phyloP scores from a whole-genome alignment of 805 yeast genomes.

The Zygosaccharomyces rouxii region DNA sequence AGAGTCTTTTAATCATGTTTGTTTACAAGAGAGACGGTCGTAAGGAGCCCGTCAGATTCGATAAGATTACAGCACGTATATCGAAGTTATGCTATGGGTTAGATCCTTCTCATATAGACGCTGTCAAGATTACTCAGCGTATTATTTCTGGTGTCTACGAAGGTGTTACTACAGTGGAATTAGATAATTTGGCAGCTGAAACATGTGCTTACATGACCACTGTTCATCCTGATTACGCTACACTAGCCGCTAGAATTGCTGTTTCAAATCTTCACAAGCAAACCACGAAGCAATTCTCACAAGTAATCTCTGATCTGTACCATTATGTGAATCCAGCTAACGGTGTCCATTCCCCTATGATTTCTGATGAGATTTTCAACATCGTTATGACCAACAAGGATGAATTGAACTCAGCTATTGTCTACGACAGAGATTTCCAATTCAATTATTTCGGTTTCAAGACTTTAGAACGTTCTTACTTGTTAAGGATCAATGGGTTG shows the following conservation, averaged over 20 bases:
- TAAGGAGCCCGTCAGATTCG: conserved; percentile 90
- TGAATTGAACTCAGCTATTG: conserved; percentile 67
- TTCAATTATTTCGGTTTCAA: conserved; percentile 85
- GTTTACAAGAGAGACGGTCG: conserved; percentile 92
- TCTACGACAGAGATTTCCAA: conserved; percentile 70
- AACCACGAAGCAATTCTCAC: conserved; percentile 80
- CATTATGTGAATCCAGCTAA: conserved; percentile 79
- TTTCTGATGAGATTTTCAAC: conserved; percentile 60
- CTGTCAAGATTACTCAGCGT: conserved; percentile 92
- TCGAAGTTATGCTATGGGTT: conserved; percentile 92
- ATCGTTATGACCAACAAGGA: conserved; percentile 61
- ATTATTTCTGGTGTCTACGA: conserved; percentile 95
- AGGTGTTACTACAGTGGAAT: conserved; percentile 91
- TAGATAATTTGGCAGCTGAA: conserved; percentile 85
- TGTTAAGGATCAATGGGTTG: conserved; percentile 57
- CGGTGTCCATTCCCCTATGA: conserved; percentile 60
- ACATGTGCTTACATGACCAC: conserved; percentile 98
- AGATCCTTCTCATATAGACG: conserved; percentile 87
- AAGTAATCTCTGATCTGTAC: conserved; percentile 68
- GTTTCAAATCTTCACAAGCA: conserved; percentile 92
- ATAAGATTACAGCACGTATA: conserved; percentile 92
- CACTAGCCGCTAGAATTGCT: conserved; percentile 92
- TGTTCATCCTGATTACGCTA: conserved; percentile 95
- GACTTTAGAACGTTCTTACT: conserved; percentile 85
- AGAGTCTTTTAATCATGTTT: conserved; percentile 49